Conservation (phyloP, 202 grass and related monocot genomes). For the Cymbopogon flexuosus region DNA sequence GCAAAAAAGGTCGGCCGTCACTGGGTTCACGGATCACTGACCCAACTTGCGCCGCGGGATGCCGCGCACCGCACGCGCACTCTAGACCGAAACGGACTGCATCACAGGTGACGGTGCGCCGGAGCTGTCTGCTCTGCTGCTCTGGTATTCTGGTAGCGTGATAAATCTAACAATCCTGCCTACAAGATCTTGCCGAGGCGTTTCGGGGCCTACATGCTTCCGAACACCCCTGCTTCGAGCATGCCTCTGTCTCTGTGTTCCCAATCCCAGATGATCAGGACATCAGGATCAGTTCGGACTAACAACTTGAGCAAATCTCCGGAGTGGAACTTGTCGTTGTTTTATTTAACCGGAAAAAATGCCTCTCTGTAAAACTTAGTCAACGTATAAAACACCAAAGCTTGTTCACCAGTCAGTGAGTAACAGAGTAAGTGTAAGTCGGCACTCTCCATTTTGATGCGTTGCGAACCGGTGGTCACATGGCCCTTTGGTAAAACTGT, state of each 20-base stretch:
- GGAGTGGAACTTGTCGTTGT: not conserved
- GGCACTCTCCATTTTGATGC: no score
- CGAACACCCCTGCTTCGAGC: not conserved
- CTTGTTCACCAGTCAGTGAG: no score
- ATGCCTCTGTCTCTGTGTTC: not conserved
- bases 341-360: not conserved
- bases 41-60: slow-evolving; percentile 13
- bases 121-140: not conserved
- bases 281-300: not conserved
- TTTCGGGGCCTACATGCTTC: not conserved
- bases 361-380: not conserved
- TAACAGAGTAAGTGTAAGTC: no score
- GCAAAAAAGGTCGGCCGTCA: slow-evolving; percentile 15
- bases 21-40: slow-evolving; percentile 20
- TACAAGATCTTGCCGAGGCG: not conserved
- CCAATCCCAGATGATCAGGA: not conserved
- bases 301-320: not conserved
- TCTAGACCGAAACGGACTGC: not conserved
- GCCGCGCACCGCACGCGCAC: not conserved
- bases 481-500: not conserved
- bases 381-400: no score
- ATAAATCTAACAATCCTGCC: not conserved
- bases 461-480: not conserved
- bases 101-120: not conserved
- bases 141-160: not conserved